These are phyloP conservation scores for Calonectria leucothoes DNA, from an alignment of 2,329 filamentous ascomycete genomes.

Conservation along the genomic window DNA sequence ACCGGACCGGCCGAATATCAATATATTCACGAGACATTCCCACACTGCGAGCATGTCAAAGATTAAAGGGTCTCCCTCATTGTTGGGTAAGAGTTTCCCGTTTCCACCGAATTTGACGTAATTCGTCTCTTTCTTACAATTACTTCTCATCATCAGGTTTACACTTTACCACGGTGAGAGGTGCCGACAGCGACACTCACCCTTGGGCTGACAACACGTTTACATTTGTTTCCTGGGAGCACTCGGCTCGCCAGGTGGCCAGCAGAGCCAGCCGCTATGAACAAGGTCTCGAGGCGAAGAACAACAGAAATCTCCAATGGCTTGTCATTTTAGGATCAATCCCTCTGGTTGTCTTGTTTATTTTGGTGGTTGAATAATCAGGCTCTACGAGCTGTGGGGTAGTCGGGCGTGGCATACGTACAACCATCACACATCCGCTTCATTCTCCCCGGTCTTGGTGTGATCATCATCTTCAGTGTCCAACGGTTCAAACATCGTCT, in stretches of 20 bases:
- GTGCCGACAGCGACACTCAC: neutral
- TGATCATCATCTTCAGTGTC: no score
- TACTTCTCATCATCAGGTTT: neutral
- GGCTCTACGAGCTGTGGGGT: no score
- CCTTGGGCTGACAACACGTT: neutral
- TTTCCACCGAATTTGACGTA: neutral
- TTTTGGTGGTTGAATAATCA: neutral
- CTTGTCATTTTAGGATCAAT: neutral
- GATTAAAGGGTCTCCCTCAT: neutral
- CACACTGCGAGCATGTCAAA: neutral
- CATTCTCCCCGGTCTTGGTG: no score
- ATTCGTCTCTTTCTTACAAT: neutral
- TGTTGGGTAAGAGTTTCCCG: neutral
- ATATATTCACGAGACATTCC: neutral
- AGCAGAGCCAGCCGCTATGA: neutral
- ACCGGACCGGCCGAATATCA: no score
- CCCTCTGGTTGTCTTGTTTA: neutral
- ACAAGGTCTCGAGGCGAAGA: neutral
- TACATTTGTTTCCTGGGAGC: neutral
- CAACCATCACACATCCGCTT: no score
- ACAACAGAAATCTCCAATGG: neutral
- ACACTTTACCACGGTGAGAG: neutral
- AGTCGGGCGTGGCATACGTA: no score
- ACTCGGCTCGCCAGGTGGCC: neutral
- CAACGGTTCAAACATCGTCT: no score